Evolutionary conservation across 192 early-diverging fungal genomes (phyloP).

Genomic region (Mortierella hygrophila): DNA sequence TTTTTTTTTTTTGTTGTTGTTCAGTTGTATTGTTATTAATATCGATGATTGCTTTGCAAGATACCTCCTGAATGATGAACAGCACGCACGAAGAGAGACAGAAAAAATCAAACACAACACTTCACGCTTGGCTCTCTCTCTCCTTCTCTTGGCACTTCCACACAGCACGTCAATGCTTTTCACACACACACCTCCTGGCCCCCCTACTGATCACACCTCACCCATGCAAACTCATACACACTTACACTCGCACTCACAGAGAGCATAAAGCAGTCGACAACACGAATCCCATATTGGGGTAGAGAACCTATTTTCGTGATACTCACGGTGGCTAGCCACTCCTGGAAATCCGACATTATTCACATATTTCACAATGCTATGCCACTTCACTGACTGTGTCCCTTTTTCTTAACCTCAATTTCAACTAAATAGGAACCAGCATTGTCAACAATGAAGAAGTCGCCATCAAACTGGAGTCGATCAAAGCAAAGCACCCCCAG

Average conservation of each 20-base stretch:
- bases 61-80: slow-evolving; percentile 28
- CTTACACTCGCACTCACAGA: not conserved
- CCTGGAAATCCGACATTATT: no score
- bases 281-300: no score
- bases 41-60: not conserved
- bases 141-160: not conserved
- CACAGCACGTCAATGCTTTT: not conserved
- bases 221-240: not conserved
- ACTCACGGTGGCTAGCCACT: no score
- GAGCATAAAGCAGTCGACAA: not conserved
- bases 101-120: not conserved
- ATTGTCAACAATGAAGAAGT: slow-evolving; percentile 90
- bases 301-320: no score
- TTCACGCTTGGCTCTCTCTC: not conserved
- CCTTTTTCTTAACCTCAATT: not conserved
- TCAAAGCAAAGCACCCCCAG: slow-evolving; percentile 96
- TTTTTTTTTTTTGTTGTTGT: not conserved
- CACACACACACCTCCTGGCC: slow-evolving; percentile 26
- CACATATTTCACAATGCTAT: not conserved
- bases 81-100: not conserved
- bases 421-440: slow-evolving; percentile 51
- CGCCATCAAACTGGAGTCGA: slow-evolving; percentile 96
- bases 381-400: not conserved
- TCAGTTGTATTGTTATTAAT: slow-evolving; percentile 16
- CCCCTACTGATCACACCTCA: not conserved